Evolutionary conservation across 2,329 filamentous ascomycete species (phyloP), one percentile per base, ranked within the genome.

Genomic region (Microdochium nivale): DNA sequence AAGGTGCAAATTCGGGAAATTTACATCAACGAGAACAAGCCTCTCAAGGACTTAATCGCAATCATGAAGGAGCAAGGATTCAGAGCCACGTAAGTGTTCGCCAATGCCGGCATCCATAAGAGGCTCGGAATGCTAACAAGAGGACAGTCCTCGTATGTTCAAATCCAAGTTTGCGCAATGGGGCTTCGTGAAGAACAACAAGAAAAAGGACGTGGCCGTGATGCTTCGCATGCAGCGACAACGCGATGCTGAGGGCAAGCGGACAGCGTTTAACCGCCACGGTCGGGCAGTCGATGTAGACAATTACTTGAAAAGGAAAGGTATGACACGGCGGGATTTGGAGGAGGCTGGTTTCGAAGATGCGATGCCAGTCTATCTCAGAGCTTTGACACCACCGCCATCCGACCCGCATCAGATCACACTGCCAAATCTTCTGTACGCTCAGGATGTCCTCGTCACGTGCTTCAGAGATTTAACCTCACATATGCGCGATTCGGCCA

Each of bases 111-210:
- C 16, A 16, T 24, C 4, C 13, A 5, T 24, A 19, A 44, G 9
- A 13, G 30, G 16, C 27, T 30, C 25, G 25, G 19, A 35, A 9
- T 50, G 21, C 23, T 44, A 25, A 35, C 43, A 23, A 33, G 27
- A 35, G 30, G 49, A 52, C 50, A 56, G 44, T 23, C 47, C 56
- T 24, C 57, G 58, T 40, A 61, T 61, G 59, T 61, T 60, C 47
- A 61, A 61, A 43, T 55, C 58, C 8, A 60, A 58, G 40, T 57
- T 61, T 46, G 51, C 53, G 23, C 56, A 59, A 55, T 61, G 59
- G 59, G 58, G 59, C 1, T 61, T 59, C 50, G 56, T 56, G 14
- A 61, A 61, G 49, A 61, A 61, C 43, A 61, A 61, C 37, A 55
- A 54, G 50, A 56, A 55, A 50, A 57, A 58, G 14, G 58, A 60